These are phyloP conservation scores for Graphilbum fragrans DNA, from an alignment of 2,329 filamentous ascomycete species.

Conservation along the genomic window DNA sequence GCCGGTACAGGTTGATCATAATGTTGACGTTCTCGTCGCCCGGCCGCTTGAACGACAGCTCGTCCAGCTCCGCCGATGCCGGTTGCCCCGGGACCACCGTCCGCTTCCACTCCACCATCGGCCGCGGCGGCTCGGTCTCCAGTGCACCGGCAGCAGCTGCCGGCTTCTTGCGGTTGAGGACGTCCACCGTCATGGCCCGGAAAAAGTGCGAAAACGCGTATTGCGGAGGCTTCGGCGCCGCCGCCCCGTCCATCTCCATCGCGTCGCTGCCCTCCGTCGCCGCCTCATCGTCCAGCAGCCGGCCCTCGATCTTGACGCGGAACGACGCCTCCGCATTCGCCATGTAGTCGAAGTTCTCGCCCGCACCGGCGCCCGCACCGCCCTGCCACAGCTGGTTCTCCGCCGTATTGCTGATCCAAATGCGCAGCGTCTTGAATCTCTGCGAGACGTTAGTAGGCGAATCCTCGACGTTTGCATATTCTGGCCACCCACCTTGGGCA, in stretches of 20 bases:
- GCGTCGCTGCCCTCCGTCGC: constrained; percentile 35
- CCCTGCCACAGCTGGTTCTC: constrained; percentile 92
- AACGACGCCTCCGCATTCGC: constrained; percentile 69
- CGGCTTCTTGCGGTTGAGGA: constrained; percentile 47
- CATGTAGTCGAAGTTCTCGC: constrained; percentile 72
- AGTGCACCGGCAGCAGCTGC: constrained; percentile 15
- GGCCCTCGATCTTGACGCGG: constrained; percentile 83
- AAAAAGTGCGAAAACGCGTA: constrained; percentile 66
- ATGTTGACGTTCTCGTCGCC: constrained; percentile 90
- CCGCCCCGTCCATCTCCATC: constrained; percentile 47
- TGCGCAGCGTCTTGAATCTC: constrained; percentile 72
- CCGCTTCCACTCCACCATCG: constrained; percentile 73
- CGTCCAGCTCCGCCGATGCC: constrained; percentile 58
- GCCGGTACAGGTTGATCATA: constrained; percentile 71
- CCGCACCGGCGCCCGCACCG: constrained; percentile 48
- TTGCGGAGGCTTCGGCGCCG: constrained; percentile 22
- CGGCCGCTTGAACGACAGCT: constrained; percentile 79
- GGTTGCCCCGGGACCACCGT: constrained; percentile 32
- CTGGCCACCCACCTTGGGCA: constrained; percentile 9
- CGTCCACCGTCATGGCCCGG: constrained; percentile 63
- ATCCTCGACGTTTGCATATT: no score
- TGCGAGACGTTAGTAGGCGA: constrained; percentile 21
- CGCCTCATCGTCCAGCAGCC: constrained; percentile 60
- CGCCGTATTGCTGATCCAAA: constrained; percentile 92
- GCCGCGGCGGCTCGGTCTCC: constrained; percentile 24